Conservation (phyloP, 78 protist species). For the Dictyostelium firmibasis region DNA sequence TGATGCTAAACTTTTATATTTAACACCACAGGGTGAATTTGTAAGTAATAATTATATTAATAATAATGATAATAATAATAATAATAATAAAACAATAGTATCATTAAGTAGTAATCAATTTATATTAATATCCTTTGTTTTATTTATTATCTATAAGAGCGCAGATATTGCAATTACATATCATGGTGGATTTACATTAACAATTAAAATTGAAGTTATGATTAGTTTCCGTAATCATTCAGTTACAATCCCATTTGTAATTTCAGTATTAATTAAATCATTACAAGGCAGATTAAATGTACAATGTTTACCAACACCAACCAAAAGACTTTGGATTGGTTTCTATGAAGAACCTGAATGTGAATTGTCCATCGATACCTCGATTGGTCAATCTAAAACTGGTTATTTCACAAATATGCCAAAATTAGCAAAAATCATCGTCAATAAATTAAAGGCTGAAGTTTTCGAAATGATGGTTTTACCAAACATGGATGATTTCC, state of each 20-base stretch:
- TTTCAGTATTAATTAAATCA: conserved; percentile 54
- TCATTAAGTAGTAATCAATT: background rate
- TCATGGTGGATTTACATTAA: conserved; percentile 77
- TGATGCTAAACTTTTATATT: conserved; percentile 34
- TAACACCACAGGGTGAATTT: conserved; percentile 75
- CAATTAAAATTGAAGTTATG: conserved; percentile 58
- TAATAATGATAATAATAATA: too few species aligned
- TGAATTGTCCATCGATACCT: conserved; percentile 64
- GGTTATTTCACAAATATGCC: conserved; percentile 71
- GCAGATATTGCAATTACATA: conserved; percentile 42
- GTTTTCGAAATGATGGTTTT: conserved; percentile 74
- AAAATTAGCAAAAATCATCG: conserved; percentile 74
- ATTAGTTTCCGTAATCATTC: conserved; percentile 54
- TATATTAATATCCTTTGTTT: background rate
- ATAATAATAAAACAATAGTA: background rate
- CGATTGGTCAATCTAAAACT: conserved; percentile 75
- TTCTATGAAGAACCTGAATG: conserved; percentile 76
- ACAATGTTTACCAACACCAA: conserved; percentile 75
- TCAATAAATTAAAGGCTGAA: conserved; percentile 62
- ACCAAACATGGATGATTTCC: conserved; percentile 71
- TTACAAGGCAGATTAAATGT: conserved; percentile 48
- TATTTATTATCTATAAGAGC: background rate
- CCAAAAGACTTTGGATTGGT: conserved; percentile 75
- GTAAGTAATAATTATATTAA: conserved; percentile 38
- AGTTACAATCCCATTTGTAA: conserved; percentile 68